Evolutionary conservation across 169 alveolate genomes (phyloP).

Genomic region (Cryptosporidium sp.): DNA sequence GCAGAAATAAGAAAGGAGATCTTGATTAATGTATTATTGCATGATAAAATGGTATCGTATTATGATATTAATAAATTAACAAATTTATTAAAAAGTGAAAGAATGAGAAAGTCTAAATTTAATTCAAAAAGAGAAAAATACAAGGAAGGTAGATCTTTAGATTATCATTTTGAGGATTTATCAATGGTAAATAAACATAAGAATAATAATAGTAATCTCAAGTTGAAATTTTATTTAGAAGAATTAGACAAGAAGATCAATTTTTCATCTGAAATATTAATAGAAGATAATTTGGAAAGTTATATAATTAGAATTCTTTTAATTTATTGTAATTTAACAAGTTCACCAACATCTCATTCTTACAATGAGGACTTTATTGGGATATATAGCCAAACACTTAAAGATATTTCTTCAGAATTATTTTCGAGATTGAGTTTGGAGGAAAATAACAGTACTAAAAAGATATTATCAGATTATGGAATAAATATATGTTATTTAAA

Average conservation of each 20-base stretch:
- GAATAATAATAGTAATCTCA: background rate
- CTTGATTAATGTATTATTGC: background rate
- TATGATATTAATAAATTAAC: slow-evolving; percentile 4
- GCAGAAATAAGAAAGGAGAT: background rate
- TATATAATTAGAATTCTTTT: background rate
- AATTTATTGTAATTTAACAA: slow-evolving; percentile 2
- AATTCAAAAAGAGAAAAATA: background rate
- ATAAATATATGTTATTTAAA: background rate
- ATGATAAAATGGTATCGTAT: background rate
- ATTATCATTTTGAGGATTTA: background rate
- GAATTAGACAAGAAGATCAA: background rate
- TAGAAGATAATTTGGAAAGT: background rate
- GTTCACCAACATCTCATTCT: slow-evolving; percentile 11
- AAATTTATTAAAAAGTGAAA: slow-evolving; percentile 22
- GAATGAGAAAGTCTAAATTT: background rate
- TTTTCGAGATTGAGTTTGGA: slow-evolving; percentile 3
- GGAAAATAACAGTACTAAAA: background rate
- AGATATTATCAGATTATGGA: background rate
- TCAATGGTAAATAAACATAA: background rate
- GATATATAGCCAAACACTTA: slow-evolving; percentile 1
- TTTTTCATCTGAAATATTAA: background rate
- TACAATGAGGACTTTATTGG: slow-evolving; percentile 19
- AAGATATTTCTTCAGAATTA: slow-evolving; percentile 24
- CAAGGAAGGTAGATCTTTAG: background rate
- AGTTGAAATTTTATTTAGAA: background rate